Evolutionary conservation across 2,329 filamentous ascomycete genomes (phyloP), one percentile per base, ranked within the genome.

Genomic region (Apiospora hydei): DNA sequence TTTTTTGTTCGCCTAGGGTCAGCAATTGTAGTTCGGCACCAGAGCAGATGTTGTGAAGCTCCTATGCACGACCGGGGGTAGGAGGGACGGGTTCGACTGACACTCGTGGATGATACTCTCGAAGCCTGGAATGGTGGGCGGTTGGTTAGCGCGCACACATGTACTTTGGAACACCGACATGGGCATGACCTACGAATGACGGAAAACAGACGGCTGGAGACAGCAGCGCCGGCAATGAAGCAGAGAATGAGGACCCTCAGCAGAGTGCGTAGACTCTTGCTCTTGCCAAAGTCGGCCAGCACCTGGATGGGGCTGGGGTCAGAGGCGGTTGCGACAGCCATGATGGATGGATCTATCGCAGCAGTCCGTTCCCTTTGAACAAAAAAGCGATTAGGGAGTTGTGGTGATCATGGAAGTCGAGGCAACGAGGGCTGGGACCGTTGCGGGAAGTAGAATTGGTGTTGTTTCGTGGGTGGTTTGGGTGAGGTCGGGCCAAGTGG

Each of bases 101-200:
- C 96, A 99, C 88, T 99, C 96, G 88, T 99, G 96, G 81, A 99
- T 99, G 81, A 99, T 99, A 86, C 94, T 98, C 86, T 99, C 96
- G 82, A 99, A 99, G 77, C 94, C 94, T 96, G 79, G 16, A 11
- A 34, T 18, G 61, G 43, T 24, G 67, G 26, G 53, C 30, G 21
- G 18, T 4, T 43, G 26, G 47, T 73, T 74, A 75, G 73, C 57
- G 26, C n/a, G 41, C 18, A n/a, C 10, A 13, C 21, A 41, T 30
- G 13, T 30, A 21, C 57, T 41, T 21, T 7, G 10, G 21, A 7
- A 8, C 26, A 18, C 14, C 3, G 14, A 13, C 26, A 64, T 44
- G 69, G 69, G 18, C 57, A 14, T 10, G 73, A 89, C 93, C 82
- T 90, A 96, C 96, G 93, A 84, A 99, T 98, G 77, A 99, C 96